phyloP scores from a whole-genome alignment of 345 rosid genomes.

The Citropsis articulata region DNA sequence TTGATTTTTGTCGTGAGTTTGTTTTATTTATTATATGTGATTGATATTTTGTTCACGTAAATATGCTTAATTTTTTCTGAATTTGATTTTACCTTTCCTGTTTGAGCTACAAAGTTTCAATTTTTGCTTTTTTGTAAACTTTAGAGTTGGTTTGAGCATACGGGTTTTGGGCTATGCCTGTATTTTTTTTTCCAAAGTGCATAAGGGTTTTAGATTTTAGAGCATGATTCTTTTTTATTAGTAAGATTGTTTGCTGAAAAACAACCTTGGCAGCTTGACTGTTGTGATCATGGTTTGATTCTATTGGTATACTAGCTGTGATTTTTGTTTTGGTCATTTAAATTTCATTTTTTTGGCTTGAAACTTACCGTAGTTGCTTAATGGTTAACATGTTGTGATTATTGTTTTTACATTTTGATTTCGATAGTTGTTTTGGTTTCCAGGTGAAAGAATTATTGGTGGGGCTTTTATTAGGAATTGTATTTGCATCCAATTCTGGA shows the following conservation, averaged over 20 bases:
- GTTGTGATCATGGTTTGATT: not conserved
- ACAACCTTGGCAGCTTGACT: not conserved
- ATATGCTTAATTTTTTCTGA: not conserved
- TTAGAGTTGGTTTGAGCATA: not conserved
- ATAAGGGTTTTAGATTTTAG: slow-evolving; percentile 13
- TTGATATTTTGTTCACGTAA: slow-evolving; percentile 4
- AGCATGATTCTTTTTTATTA: not conserved
- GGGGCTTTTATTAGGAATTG: slow-evolving; percentile 13
- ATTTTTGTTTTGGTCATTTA: not conserved
- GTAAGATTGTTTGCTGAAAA: slow-evolving; percentile 1
- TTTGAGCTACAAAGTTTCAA: not conserved
- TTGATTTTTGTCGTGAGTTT: slow-evolving; percentile 36
- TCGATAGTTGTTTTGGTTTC: slow-evolving; percentile 4
- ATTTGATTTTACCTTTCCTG: slow-evolving; percentile 25
- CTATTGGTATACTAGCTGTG: not conserved
- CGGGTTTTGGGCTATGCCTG: not conserved
- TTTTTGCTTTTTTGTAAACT: slow-evolving; percentile 12
- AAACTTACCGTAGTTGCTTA: not conserved
- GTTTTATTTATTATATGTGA: not conserved
- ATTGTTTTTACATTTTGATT: not conserved
- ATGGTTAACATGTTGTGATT: slow-evolving; percentile 4
- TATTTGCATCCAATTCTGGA: slow-evolving; percentile 45
- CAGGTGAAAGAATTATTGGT: slow-evolving; percentile 22
- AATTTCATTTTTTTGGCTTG: not conserved
- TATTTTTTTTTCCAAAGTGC: not conserved